A percentile compares a stretch with the other conserved stretches of the same genome.
Evolutionary conservation across 176 grass and related monocot species (phyloP).

Genomic region (Tillandsia leiboldiana): DNA sequence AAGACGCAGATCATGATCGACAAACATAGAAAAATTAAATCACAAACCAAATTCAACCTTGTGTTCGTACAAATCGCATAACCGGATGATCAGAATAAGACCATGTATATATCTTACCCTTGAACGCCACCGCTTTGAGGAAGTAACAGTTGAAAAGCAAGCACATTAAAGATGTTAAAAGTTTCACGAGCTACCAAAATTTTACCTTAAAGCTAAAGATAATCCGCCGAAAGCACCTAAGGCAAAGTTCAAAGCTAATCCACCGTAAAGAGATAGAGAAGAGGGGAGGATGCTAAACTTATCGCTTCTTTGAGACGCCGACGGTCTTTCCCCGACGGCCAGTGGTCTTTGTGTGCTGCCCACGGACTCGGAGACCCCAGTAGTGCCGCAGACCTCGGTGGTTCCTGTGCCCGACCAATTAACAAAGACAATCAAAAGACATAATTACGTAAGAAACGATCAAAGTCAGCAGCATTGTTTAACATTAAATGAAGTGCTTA

Average conservation of each 20-base stretch:
- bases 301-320: constrained; percentile 98
- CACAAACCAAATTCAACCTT: no score
- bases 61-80: no score
- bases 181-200: constrained; percentile 13
- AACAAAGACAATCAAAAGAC: neutral
- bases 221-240: constrained; percentile 4
- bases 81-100: no score
- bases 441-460: neutral
- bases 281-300: neutral
- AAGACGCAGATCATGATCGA: no score
- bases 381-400: constrained; percentile 91
- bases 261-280: neutral
- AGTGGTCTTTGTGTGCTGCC: constrained; percentile 94
- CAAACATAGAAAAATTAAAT: no score
- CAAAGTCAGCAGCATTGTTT: neutral
- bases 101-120: no score
- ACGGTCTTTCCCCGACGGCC: constrained; percentile 95
- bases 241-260: neutral
- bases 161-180: constrained; percentile 31
- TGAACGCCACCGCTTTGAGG: neutral
- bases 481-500: no score
- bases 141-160: constrained; percentile 13
- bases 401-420: constrained; percentile 35
- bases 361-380: constrained; percentile 90
- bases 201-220: constrained; percentile 28